Base-by-base conservation (phyloP, 2,329 filamentous ascomycete species). In the Juglanconis sp. region DNA sequence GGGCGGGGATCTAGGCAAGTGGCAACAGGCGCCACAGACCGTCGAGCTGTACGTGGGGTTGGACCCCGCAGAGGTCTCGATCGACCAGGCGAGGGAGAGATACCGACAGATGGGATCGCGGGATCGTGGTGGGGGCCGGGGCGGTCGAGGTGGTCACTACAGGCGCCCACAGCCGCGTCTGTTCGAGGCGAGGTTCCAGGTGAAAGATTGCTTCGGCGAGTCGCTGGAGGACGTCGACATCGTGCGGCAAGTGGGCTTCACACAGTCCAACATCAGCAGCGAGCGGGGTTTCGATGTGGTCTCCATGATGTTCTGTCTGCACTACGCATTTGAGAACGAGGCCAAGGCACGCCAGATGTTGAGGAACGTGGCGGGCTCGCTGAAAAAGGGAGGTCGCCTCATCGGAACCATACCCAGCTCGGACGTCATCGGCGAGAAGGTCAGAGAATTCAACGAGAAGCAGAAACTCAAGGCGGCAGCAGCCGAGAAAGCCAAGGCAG, bases 291-390 rank as follows among this genome's bases (percentile, higher is more conserved):
- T 98, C 68, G 95, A 99, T 72, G 90, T 98, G 47, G 94, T 99
- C 64, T 92, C 89, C 71, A 96, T 96, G 86, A 99, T 99, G 95
- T 99, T 99, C 74, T 96, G 92, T 69, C 95, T 99, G 87, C 95
- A 99, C 77, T 99, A 99, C 73, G 93, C 95, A 5, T 99, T 98
- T 68, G 95, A 98, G 78, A 91, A 82, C 56, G 94, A 99, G 73
- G 85, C 86, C 52, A 96, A 96, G 74, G 92, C 94, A 2, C 86
- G 92, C 49, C 90, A 86, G 64, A 98, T 99, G 95, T 82, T 99
- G 59, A 85, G 87, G 69, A 99, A 99, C 70, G 94, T 99, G 3
- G 89, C 95, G 0, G 90, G 92, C 1, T 85, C 90, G 2, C 76
- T 99, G 69, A 96, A 94, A 74, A 97, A 98, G 72, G 95, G 95